Percentiles rank a stretch among this genome's conserved stretches.
Evolutionary conservation across 1,284 basidiomycete genomes (phyloP).

Genomic region (Chiua sp.): DNA sequence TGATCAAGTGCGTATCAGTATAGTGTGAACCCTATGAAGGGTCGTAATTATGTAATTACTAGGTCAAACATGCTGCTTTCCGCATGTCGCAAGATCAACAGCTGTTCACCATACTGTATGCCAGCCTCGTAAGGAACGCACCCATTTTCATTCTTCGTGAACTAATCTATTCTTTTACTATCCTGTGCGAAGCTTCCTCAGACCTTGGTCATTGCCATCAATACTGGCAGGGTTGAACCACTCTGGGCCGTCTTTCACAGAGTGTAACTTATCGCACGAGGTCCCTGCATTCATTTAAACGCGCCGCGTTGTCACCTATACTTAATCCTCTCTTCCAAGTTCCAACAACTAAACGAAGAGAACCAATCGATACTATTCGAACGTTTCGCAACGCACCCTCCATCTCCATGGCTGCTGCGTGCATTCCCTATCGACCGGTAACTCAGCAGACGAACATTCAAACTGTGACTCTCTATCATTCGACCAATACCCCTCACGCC

Average conservation of each 20-base stretch:
- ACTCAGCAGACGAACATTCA: neutral
- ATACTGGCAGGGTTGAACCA: no score
- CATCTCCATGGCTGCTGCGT: slow-evolving; percentile 16
- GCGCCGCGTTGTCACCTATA: slow-evolving; percentile 12
- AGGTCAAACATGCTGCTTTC: neutral
- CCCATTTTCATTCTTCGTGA: no score
- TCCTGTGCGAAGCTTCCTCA: no score
- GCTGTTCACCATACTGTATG: no score
- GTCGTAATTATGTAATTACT: no score
- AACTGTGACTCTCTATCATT: neutral
- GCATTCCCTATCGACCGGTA: slow-evolving; percentile 1
- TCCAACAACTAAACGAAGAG: neutral
- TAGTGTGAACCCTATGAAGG: no score
- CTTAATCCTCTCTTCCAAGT: slow-evolving; percentile 25
- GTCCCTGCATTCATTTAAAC: neutral
- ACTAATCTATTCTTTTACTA: no score
- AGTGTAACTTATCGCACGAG: neutral
- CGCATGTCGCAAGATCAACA: neutral
- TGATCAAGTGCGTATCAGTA: neutral
- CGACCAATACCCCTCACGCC: slow-evolving; percentile 1
- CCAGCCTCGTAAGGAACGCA: neutral
- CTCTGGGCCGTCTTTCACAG: no score
- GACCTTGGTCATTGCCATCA: no score
- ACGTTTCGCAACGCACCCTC: neutral
- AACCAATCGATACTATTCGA: neutral